Conservation (phyloP, 306 rosid species). For the Coriaria nepalensis region DNA sequence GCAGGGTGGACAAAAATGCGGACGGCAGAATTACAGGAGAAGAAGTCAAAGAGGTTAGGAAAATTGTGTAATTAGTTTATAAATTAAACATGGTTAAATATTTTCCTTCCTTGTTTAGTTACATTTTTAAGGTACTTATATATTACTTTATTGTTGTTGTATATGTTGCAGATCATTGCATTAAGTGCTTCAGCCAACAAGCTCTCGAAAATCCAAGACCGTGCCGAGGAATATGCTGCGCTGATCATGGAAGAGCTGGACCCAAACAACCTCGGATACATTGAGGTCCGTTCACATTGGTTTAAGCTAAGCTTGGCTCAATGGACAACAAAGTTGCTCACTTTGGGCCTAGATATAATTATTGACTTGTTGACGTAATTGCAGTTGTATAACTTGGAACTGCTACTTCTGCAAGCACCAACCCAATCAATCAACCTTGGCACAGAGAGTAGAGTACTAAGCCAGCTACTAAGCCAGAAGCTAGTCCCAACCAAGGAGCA, state of each 20-base stretch:
- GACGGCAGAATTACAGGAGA: conserved; percentile 70
- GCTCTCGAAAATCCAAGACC: conserved; percentile 65
- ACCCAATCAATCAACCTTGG: conserved; percentile 38
- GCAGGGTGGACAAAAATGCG: conserved; percentile 89
- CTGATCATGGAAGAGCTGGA: conserved; percentile 90
- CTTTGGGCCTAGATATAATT: too few species aligned
- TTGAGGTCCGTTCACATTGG: conserved; percentile 54
- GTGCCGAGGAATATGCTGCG: conserved; percentile 81
- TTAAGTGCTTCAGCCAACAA: conserved; percentile 82
- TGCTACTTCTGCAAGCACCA: conserved; percentile 72
- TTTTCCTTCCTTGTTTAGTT: background rate
- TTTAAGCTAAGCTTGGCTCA: too few species aligned
- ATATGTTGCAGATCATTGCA: conserved; percentile 44
- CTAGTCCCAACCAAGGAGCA: conserved; percentile 56
- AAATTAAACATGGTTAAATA: background rate
- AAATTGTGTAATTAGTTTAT: background rate
- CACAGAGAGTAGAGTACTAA: conserved; percentile 43
- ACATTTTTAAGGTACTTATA: background rate
- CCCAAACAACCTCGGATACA: conserved; percentile 55
- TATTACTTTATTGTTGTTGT: background rate
- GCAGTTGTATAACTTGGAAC: conserved; percentile 77
- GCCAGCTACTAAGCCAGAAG: conserved; percentile 72
- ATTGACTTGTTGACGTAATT: background rate
- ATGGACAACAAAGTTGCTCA: too few species aligned
- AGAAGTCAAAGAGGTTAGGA: conserved; percentile 65